Base-by-base conservation (phyloP, 768 basidiomycete genomes). In the Phaeotremella fagi region DNA sequence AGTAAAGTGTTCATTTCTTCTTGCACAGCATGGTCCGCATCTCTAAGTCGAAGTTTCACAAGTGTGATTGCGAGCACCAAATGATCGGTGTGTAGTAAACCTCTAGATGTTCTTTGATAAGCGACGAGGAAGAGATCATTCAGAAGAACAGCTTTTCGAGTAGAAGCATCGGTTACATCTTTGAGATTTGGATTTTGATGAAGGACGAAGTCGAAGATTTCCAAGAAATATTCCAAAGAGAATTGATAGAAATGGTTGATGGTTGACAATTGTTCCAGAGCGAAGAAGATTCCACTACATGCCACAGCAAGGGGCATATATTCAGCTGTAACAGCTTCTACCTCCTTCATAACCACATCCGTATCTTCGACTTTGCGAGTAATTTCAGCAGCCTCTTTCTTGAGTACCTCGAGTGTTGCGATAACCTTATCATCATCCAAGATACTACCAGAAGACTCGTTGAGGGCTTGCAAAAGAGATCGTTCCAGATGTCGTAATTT, bases 161-260 rank as follows among this genome's bases (percentile, higher is more conserved):
- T 77, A 45, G 78, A 77, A 51, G 90, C 76, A 58, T 95, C 90
- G 22, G 83, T 79, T 52, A 92, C 80, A 54, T 81, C 82, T 73
- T 81, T 84, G 57, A 98, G 81, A 71, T 90, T 86, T 11, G 92
- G 91, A 70, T 98, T 97, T 64, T 87, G 85, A 61, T 87, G 86
- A 6, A 98, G 82, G 53, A 94, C 84, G 64, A 87, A 89, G 76
- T 98, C 90, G 76, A 99, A 99, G 68, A 97, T 94, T 72, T 95
- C 94, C 54, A 98, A 82, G 86, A 99, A 99, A 81, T 94, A 97
- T 25, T 80, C 85, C 42, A 99, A 81, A 1, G 95, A 98, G 80
- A 99, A 99, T 74, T 97, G 90, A 70, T 99, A 99, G 79, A 98
- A 98, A 76, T 95, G 94, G 69, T 94, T 90, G 78, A 97, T 82